These are phyloP conservation scores for Bolboschoenus planiculmis DNA, from an alignment of 176 grass and related monocot genomes.

Conservation along the genomic window DNA sequence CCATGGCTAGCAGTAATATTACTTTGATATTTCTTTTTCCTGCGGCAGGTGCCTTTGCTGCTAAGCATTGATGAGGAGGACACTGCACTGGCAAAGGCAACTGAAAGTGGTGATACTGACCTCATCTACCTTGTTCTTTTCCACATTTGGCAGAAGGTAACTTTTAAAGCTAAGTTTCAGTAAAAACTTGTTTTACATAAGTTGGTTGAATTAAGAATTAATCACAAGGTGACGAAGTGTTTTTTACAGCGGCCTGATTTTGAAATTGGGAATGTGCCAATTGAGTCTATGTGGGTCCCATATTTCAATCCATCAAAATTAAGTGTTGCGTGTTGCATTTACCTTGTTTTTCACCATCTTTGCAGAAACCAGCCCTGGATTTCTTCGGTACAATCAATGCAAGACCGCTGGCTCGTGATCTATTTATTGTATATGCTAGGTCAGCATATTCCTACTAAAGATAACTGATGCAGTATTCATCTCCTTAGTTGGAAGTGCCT, in stretches of 20 bases:
- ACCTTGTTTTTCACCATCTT: slow-evolving; percentile 18
- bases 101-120: slow-evolving; percentile 95
- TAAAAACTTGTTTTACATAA: neutral
- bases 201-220: neutral
- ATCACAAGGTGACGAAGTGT: neutral
- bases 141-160: slow-evolving; percentile 97
- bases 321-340: neutral
- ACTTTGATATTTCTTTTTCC: neutral
- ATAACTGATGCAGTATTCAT: neutral
- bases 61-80: slow-evolving; percentile 96
- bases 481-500: neutral
- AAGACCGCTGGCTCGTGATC: slow-evolving; percentile 90
- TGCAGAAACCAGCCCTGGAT: slow-evolving; percentile 71
- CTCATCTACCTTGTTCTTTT: slow-evolving; percentile 94
- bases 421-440: slow-evolving; percentile 96
- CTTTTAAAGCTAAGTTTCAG: neutral
- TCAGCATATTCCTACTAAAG: slow-evolving; percentile 17
- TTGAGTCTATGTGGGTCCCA: neutral
- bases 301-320: neutral
- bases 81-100: slow-evolving; percentile 73
- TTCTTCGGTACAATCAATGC: slow-evolving; percentile 95
- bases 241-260: neutral
- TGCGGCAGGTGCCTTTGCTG: slow-evolving; percentile 77
- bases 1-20: neutral
- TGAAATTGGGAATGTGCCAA: neutral